Conservation (phyloP, 176 grass and related monocot species). For the Hsuehochloa calcarea region DNA sequence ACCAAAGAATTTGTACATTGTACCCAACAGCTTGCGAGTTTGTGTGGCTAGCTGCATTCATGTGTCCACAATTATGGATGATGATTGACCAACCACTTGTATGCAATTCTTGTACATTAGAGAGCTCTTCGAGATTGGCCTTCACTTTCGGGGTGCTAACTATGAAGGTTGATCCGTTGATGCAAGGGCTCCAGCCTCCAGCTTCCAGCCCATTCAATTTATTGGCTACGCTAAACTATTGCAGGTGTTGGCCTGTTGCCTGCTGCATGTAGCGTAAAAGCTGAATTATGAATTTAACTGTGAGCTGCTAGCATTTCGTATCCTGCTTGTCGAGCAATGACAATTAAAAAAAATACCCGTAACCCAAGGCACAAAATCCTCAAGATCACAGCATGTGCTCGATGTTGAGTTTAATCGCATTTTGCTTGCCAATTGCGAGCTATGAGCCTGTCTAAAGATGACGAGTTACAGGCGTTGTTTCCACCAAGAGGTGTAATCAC, state of each 20-base stretch:
- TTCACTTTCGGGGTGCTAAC: not conserved
- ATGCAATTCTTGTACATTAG: constrained; percentile 49
- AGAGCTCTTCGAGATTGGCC: constrained; percentile 24
- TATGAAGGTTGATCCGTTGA: not conserved
- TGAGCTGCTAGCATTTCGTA: not conserved
- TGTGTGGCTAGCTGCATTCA: constrained; percentile 38
- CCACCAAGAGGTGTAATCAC: not conserved
- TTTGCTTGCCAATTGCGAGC: not conserved
- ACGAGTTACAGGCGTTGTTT: not conserved
- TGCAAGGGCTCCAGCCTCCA: not conserved
- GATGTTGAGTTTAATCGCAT: not conserved
- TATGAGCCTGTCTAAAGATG: not conserved
- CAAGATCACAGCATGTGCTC: not conserved
- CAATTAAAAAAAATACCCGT: not conserved
- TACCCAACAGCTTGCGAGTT: constrained; percentile 38
- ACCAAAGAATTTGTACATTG: constrained; percentile 48
- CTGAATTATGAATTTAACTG: not conserved
- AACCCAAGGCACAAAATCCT: not conserved
- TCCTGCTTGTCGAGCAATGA: not conserved
- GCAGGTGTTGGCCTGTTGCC: not conserved
- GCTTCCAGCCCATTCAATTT: not conserved
- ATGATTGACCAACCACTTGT: constrained; percentile 37
- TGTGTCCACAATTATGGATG: constrained; percentile 25
- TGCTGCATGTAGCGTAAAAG: not conserved
- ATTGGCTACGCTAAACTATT: not conserved